A percentile compares a stretch with the other conserved stretches of the same genome.
These are phyloP conservation scores for Apiotrichum gamsii DNA, from an alignment of 1,284 basidiomycete genomes.

Conservation along the genomic window DNA sequence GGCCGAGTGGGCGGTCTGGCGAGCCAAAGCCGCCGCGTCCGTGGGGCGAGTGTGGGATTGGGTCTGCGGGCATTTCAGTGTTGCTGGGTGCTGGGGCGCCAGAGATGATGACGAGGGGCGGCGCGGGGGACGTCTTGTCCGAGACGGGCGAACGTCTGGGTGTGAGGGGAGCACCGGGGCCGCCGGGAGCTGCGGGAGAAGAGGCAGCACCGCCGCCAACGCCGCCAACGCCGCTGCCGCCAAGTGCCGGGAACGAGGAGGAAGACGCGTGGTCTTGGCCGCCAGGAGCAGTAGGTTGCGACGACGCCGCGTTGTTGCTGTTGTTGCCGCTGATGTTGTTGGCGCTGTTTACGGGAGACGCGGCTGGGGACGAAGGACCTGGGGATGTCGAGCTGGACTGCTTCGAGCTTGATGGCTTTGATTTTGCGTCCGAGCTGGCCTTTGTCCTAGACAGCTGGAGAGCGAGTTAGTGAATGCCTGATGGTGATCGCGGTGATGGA, in stretches of 20 bases:
- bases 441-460: constrained; percentile 38
- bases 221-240: no score
- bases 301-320: constrained; percentile 5
- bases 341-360: constrained; percentile 1
- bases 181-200: constrained; percentile 10
- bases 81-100: constrained; percentile 45
- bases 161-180: constrained; percentile 45
- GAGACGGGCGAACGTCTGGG: constrained; percentile 40
- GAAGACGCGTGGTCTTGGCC: no score
- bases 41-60: constrained; percentile 54
- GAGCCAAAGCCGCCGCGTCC: constrained; percentile 31
- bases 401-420: constrained; percentile 48
- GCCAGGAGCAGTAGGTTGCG: constrained; percentile 1
- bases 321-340: background rate
- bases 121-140: constrained; percentile 53
- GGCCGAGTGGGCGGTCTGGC: constrained; percentile 33
- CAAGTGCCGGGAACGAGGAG: no score
- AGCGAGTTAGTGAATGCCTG: constrained; percentile 5
- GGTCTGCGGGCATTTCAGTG: constrained; percentile 60
- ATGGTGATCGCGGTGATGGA: background rate
- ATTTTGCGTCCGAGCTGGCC: constrained; percentile 32
- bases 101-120: constrained; percentile 85
- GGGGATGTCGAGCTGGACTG: constrained; percentile 38
- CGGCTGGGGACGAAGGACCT: constrained; percentile 19
- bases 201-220: no score